phyloP scores from a whole-genome alignment of 2,329 filamentous ascomycete species.

The Paecilomyces sp. region DNA sequence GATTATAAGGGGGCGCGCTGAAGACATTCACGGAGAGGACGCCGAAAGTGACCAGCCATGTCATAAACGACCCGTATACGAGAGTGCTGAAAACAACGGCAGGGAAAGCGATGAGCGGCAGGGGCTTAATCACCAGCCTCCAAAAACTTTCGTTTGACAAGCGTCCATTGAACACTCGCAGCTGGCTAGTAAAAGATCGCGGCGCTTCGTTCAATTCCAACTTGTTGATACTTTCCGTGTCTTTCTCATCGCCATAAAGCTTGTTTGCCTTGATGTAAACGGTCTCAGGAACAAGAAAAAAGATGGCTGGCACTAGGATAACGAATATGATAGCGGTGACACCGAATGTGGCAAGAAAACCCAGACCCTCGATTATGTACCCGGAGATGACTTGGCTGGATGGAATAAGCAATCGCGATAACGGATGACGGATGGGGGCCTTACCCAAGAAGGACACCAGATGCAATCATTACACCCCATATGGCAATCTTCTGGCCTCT shows the following conservation, averaged over 20 bases:
- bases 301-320: conserved; percentile 33
- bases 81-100: conserved; percentile 27
- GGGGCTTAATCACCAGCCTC: conserved; percentile 12
- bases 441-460: conserved; percentile 21
- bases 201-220: neutral
- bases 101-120: conserved; percentile 24
- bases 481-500: conserved; percentile 10
- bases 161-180: conserved; percentile 5
- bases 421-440: neutral
- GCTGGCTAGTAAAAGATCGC: neutral
- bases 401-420: neutral
- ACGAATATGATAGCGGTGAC: conserved; percentile 38
- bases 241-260: neutral
- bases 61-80: conserved; percentile 25
- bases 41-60: conserved; percentile 31
- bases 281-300: conserved; percentile 41
- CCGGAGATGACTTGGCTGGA: conserved; percentile 37
- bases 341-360: conserved; percentile 28
- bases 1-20: conserved; percentile 26
- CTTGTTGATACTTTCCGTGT: neutral
- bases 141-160: conserved; percentile 6
- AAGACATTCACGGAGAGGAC: conserved; percentile 26
- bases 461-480: conserved; percentile 17
- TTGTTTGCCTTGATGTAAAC: conserved; percentile 17
- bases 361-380: conserved; percentile 29